Evolutionary conservation across 108 stramenopile species (phyloP), one percentile per base, ranked within the genome.

Genomic region (Asterionellopsis glacialis): DNA sequence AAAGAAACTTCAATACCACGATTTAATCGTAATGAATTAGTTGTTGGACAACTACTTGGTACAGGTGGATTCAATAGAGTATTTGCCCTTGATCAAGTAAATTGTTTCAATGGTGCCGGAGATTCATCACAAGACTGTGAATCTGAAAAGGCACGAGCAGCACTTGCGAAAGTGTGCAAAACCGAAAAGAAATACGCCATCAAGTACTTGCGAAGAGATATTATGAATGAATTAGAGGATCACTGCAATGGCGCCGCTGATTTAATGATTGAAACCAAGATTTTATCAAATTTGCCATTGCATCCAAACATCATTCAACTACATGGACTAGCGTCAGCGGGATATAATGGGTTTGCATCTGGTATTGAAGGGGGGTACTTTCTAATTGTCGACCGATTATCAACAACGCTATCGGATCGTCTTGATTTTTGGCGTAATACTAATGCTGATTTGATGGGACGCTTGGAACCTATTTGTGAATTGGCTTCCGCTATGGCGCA

Each of bases 41-140:
- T 43, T 15, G 38, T 72, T 1, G 75, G 75, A 15, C 22, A 51
- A 28, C 47, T 61, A 3, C 50, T 76, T 43, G 75, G 75, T 26
- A 68, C 61, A 19, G 75, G 75, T 25, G 53, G 54, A 15, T 76
- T 76, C 41, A 67, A 71, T 44, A 40, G 63, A 50, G 75, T 76
- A 52, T 19, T 0, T 51, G n/a, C 19, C 9, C 51, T 38, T n/a
- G 48, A 51, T 39, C 9, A 39, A 53, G 4, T 24, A 53, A 22
- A 15, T 19, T 24, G 24, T 24, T 22, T 25, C 2, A 5, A 15
- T 15, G 24, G 5, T 15, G 23, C 10, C 11, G 19, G 19, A 13
- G 50, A 51, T 18, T 12, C n/a, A 18, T 18, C 11, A 11, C 14
- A 13, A 10, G 13, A 13, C 42, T 13, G 13, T 12, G 42, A 43